Evolutionary conservation across 306 rosid species (phyloP).

Genomic region (Glycyrrhiza uralensis): DNA sequence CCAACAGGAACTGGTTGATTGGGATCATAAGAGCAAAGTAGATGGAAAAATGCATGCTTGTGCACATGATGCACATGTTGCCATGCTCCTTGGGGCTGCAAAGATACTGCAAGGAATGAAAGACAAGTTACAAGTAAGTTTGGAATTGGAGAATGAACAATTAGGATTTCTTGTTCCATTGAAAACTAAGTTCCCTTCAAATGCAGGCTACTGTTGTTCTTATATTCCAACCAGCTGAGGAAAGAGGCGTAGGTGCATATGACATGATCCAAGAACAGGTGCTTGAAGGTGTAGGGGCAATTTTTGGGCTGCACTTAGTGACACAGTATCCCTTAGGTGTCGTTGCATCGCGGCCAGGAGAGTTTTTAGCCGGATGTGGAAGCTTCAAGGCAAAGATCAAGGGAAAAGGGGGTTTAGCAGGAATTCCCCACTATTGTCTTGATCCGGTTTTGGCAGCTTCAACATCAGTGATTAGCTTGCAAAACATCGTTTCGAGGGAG

Average conservation of each 20-base stretch:
- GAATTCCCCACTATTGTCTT: slow-evolving; percentile 57
- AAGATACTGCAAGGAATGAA: slow-evolving; percentile 61
- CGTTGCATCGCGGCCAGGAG: slow-evolving; percentile 71
- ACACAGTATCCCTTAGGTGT: slow-evolving; percentile 48
- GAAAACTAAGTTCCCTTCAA: neutral
- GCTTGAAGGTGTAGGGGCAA: slow-evolving; percentile 74
- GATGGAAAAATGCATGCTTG: slow-evolving; percentile 94
- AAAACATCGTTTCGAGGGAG: slow-evolving; percentile 81
- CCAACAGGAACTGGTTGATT: slow-evolving; percentile 68
- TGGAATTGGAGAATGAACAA: slow-evolving; percentile 1
- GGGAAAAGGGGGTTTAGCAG: slow-evolving; percentile 82
- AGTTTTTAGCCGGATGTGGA: slow-evolving; percentile 91
- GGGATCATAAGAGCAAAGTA: slow-evolving; percentile 88
- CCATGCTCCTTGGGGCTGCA: slow-evolving; percentile 96
- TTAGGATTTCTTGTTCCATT: neutral
- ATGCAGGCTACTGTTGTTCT: slow-evolving; percentile 73
- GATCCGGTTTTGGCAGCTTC: slow-evolving; percentile 88
- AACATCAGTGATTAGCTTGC: slow-evolving; percentile 75
- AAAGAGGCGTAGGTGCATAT: slow-evolving; percentile 71
- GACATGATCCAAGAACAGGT: slow-evolving; percentile 71
- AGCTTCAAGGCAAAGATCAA: slow-evolving; percentile 85
- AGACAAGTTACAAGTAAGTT: slow-evolving; percentile 54
- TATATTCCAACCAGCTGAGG: slow-evolving; percentile 93
- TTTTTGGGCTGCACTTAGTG: slow-evolving; percentile 65
- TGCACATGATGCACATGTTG: slow-evolving; percentile 80